Percentiles rank a stretch among this genome's conserved stretches.
Evolutionary conservation across 2,329 filamentous ascomycete genomes (phyloP).

Genomic region (Aspergillus thermomutatus): DNA sequence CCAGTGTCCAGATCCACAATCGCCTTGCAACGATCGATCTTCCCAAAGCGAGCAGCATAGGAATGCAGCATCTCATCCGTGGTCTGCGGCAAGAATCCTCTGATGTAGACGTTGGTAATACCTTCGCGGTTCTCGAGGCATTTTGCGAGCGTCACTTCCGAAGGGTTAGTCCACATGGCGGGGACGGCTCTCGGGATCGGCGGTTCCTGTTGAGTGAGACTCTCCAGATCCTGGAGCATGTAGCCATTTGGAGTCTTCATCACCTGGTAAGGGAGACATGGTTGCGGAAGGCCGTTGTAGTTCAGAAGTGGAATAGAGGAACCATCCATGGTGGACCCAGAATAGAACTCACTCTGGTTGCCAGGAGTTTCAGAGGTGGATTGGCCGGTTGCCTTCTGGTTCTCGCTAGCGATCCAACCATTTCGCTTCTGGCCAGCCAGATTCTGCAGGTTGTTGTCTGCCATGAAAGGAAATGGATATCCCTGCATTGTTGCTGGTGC

Average conservation of each 20-base stretch:
- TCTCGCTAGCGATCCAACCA: constrained; percentile 43
- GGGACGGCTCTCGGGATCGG: constrained; percentile 83
- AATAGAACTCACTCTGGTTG: constrained; percentile 58
- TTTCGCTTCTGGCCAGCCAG: constrained; percentile 34
- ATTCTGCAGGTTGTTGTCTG: constrained; percentile 35
- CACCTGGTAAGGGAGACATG: constrained; percentile 41
- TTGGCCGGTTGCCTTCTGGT: constrained; percentile 52
- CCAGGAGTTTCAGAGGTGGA: constrained; percentile 58
- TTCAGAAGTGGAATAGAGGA: constrained; percentile 46
- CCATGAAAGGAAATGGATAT: constrained; percentile 36
- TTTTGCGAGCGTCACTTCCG: constrained; percentile 87
- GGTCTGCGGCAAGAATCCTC: constrained; percentile 90
- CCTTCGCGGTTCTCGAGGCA: constrained; percentile 92
- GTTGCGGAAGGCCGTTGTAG: constrained; percentile 64
- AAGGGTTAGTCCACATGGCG: constrained; percentile 75
- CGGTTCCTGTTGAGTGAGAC: constrained; percentile 71
- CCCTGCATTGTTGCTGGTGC: constrained; percentile 28
- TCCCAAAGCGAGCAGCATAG: constrained; percentile 84
- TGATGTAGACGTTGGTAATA: constrained; percentile 97
- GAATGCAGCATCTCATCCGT: constrained; percentile 82
- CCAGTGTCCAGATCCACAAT: constrained; percentile 94
- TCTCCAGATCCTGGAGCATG: constrained; percentile 55
- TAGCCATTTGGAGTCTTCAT: constrained; percentile 47
- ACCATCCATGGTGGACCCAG: constrained; percentile 56
- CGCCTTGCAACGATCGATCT: constrained; percentile 94